A percentile compares a stretch with the other conserved stretches of the same genome.
These are phyloP conservation scores for Austroboletus niveus DNA, from an alignment of 1,284 basidiomycete genomes.

Conservation along the genomic window DNA sequence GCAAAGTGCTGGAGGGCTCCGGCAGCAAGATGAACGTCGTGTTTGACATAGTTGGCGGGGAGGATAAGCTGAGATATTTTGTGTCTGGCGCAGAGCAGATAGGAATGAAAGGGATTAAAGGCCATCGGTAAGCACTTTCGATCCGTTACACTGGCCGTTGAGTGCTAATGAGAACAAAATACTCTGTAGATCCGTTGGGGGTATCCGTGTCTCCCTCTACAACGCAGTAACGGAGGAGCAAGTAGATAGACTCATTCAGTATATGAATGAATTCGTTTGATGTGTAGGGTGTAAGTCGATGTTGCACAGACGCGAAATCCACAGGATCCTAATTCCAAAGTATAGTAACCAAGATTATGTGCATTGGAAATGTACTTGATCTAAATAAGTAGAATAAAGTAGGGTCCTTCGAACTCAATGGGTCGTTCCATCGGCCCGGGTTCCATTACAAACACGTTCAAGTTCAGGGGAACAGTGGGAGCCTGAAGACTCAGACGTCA, in stretches of 20 bases:
- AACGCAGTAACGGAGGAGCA: slow-evolving; percentile 91
- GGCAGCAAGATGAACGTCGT: slow-evolving; percentile 94
- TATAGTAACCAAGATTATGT: no score
- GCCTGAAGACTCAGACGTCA: no score
- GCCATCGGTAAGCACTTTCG: slow-evolving; percentile 73
- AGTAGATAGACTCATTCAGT: slow-evolving; percentile 54
- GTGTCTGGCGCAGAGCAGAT: slow-evolving; percentile 73
- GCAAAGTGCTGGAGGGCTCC: slow-evolving; percentile 69
- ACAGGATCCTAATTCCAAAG: no score
- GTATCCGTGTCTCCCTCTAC: slow-evolving; percentile 91
- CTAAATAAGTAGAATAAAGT: no score
- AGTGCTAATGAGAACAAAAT: neutral
- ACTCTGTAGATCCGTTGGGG: slow-evolving; percentile 58
- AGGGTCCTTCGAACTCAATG: no score
- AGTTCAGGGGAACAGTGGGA: no score
- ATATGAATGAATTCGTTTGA: slow-evolving; percentile 56
- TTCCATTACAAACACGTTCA: no score
- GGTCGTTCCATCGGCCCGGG: no score
- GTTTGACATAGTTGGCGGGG: slow-evolving; percentile 73
- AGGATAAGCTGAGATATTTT: slow-evolving; percentile 70
- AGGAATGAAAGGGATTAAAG: slow-evolving; percentile 86
- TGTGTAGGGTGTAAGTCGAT: neutral
- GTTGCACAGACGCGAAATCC: neutral
- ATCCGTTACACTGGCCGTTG: neutral
- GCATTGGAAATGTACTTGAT: no score